Percentiles rank a stretch among this genome's conserved stretches.
phyloP scores from a whole-genome alignment of 2,329 filamentous ascomycete species.

The Aspergillus texensis region DNA sequence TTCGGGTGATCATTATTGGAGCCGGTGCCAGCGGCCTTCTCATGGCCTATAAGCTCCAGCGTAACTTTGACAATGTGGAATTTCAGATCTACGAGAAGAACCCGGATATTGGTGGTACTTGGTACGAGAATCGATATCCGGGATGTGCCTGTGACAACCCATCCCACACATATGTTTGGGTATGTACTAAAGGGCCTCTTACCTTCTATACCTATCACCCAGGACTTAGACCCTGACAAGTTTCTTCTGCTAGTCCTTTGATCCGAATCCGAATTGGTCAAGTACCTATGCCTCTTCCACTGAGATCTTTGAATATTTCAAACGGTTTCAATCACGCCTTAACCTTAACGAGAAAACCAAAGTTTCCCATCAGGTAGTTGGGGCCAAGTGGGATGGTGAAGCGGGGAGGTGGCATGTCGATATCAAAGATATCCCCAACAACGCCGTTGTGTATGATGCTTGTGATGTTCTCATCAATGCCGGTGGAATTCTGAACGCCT shows the following conservation, averaged over 20 bases:
- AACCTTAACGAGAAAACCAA: no score
- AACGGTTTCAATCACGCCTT: background rate
- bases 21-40: constrained; percentile 7
- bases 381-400: constrained; percentile 1
- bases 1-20: constrained; percentile 7
- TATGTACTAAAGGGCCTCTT: no score
- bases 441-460: background rate
- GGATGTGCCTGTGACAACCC: constrained; percentile 16
- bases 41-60: constrained; percentile 13
- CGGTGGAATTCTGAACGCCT: constrained; percentile 1
- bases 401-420: constrained; percentile 4
- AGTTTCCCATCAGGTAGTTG: background rate
- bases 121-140: constrained; percentile 21
- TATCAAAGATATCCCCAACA: background rate
- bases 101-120: constrained; percentile 13
- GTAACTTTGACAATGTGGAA: background rate
- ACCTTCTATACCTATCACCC: no score
- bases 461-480: constrained; percentile 14
- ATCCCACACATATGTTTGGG: constrained; percentile 4
- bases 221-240: no score
- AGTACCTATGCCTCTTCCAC: background rate
- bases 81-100: constrained; percentile 13
- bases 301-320: background rate
- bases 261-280: constrained; percentile 6
- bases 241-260: background rate